Evolutionary conservation across 2,329 filamentous ascomycete species (phyloP).

Genomic region (Volutella citrinella): DNA sequence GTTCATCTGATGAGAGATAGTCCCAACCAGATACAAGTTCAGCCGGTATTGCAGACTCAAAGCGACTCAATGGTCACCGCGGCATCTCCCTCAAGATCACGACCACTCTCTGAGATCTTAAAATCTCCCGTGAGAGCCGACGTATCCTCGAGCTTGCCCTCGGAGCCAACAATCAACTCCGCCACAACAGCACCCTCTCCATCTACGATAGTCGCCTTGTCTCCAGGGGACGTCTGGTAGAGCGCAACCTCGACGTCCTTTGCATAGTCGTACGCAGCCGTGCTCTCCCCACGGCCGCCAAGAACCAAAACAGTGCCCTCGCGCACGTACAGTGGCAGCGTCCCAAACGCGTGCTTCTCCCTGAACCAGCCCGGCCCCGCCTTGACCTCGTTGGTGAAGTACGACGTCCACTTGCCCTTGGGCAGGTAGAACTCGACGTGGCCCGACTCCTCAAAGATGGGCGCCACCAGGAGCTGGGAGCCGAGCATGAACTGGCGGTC

Average conservation of each 20-base stretch:
- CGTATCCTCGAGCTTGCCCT: conserved; percentile 38
- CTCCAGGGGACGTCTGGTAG: conserved; percentile 40
- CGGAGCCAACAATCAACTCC: conserved; percentile 34
- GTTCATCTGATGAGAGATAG: too few species aligned
- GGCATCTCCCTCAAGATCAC: conserved; percentile 24
- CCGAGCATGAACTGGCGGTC: conserved; percentile 77
- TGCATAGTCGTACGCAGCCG: conserved; percentile 46
- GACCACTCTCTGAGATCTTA: conserved; percentile 20
- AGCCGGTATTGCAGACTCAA: too few species aligned
- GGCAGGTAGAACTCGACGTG: conserved; percentile 65
- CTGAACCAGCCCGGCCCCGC: conserved; percentile 55
- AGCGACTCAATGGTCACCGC: conserved; percentile 23
- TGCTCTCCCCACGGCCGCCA: conserved; percentile 35
- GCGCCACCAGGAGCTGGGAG: conserved; percentile 59
- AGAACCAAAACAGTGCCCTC: conserved; percentile 50
- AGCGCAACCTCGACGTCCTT: conserved; percentile 46
- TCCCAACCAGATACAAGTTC: too few species aligned
- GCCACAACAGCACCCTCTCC: conserved; percentile 40
- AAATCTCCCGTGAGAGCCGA: conserved; percentile 37
- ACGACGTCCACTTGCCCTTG: conserved; percentile 44
- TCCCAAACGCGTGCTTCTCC: conserved; percentile 57
- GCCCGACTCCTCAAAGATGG: conserved; percentile 61
- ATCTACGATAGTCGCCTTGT: conserved; percentile 41
- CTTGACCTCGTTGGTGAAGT: conserved; percentile 47
- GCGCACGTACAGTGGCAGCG: conserved; percentile 56